Conservation (phyloP, 1,284 basidiomycete species). For the Taiwanofungus camphoratus region DNA sequence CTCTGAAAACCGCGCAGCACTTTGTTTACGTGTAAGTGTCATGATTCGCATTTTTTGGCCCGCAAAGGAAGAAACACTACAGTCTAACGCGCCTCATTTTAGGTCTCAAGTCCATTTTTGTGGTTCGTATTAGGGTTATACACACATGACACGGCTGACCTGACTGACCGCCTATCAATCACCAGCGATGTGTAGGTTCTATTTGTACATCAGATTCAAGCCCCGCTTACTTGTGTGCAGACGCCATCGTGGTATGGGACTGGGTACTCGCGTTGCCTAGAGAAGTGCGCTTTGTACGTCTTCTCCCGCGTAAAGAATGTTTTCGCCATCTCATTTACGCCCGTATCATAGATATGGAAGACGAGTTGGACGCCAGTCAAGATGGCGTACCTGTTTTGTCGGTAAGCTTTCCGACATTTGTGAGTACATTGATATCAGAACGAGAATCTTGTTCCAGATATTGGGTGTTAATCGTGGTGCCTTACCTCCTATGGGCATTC, state of each 20-base stretch:
- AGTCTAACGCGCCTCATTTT: slow-evolving; percentile 1
- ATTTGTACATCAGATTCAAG: slow-evolving; percentile 14
- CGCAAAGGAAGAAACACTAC: slow-evolving; percentile 3
- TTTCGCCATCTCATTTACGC: slow-evolving; percentile 1
- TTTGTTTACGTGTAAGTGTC: slow-evolving; percentile 46
- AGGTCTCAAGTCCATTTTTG: slow-evolving; percentile 78
- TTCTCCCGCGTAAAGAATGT: background rate
- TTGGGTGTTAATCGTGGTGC: slow-evolving; percentile 72
- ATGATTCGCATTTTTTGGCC: slow-evolving; percentile 27
- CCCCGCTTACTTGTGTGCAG: slow-evolving; percentile 33
- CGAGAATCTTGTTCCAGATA: slow-evolving; percentile 39
- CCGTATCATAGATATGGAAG: slow-evolving; percentile 59
- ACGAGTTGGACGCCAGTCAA: slow-evolving; percentile 78
- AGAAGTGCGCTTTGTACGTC: slow-evolving; percentile 67
- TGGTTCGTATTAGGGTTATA: slow-evolving; percentile 44
- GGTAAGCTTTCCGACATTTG: slow-evolving; percentile 39
- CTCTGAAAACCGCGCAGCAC: slow-evolving; percentile 36
- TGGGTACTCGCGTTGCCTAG: slow-evolving; percentile 70
- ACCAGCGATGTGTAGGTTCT: slow-evolving; percentile 66
- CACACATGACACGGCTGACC: slow-evolving; percentile 8
- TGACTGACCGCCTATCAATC: slow-evolving; percentile 14
- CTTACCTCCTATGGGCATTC: slow-evolving; percentile 69
- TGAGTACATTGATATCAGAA: background rate
- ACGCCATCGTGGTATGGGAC: slow-evolving; percentile 77
- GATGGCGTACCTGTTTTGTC: slow-evolving; percentile 72